A percentile compares a stretch with the other conserved stretches of the same genome.
phyloP scores from a whole-genome alignment of 169 alveolate genomes.

The Plasmodium berghei region DNA sequence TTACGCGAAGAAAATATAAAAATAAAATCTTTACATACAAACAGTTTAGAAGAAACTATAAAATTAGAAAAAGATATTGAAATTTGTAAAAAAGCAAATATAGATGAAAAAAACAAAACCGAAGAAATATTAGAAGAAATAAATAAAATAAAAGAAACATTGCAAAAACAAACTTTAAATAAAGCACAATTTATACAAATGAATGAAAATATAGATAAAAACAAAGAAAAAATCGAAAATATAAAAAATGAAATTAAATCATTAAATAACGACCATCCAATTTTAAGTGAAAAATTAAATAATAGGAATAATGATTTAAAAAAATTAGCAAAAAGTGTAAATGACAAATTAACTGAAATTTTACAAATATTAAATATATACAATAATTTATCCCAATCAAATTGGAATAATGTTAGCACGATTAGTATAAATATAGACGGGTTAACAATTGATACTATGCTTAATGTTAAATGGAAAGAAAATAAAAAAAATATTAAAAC shows the following conservation, averaged over 20 bases:
- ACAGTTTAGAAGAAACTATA: conserved; percentile 71
- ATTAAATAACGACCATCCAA: conserved; percentile 64
- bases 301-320: conserved; percentile 47
- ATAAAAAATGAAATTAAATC: conserved; percentile 56
- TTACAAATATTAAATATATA: conserved; percentile 30
- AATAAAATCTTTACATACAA: conserved; percentile 40
- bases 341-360: conserved; percentile 50
- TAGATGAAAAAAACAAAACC: conserved; percentile 65
- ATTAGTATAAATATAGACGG: conserved; percentile 49
- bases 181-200: conserved; percentile 72
- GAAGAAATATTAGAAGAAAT: conserved; percentile 59
- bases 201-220: conserved; percentile 70
- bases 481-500: conserved; percentile 25
- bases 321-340: conserved; percentile 69
- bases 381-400: conserved; percentile 38
- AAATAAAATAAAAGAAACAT: conserved; percentile 47
- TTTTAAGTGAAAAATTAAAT: conserved; percentile 62
- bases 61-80: conserved; percentile 73
- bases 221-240: conserved; percentile 70
- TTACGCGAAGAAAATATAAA: conserved; percentile 72
- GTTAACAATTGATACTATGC: conserved; percentile 49
- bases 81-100: conserved; percentile 49
- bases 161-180: conserved; percentile 70
- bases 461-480: conserved; percentile 58
- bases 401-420: conserved; percentile 36